Conservation (phyloP, 768 basidiomycete species). For the Podaxis sp. region DNA sequence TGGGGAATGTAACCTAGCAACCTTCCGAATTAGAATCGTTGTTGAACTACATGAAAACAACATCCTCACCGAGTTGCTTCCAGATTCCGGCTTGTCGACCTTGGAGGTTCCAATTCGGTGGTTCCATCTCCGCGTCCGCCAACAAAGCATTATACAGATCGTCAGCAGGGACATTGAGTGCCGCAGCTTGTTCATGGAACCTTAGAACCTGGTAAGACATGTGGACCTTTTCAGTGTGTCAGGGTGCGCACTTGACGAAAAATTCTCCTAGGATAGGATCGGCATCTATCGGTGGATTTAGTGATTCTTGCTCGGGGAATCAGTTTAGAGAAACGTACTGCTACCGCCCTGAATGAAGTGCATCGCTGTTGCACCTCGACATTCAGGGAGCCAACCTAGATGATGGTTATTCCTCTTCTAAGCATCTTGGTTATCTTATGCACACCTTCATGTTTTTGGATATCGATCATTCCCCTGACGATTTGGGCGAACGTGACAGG, state of each 20-base stretch:
- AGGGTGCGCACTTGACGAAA: slow-evolving; percentile 50
- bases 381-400: slow-evolving; percentile 66
- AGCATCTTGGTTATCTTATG: not conserved
- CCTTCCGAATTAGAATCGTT: not conserved
- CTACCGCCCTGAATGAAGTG: slow-evolving; percentile 62
- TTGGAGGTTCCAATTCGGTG: slow-evolving; percentile 61
- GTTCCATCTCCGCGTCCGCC: slow-evolving; percentile 55
- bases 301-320: slow-evolving; percentile 4
- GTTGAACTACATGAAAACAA: not conserved
- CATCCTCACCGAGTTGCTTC: slow-evolving; percentile 46
- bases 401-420: not conserved
- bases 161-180: slow-evolving; percentile 44
- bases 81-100: slow-evolving; percentile 57
- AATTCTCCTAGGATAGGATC: slow-evolving; percentile 66
- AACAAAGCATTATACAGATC: slow-evolving; percentile 56
- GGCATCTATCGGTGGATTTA: slow-evolving; percentile 38
- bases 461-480: slow-evolving; percentile 64
- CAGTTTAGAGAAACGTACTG: slow-evolving; percentile 30
- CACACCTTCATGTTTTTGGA: slow-evolving; percentile 61
- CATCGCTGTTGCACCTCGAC: slow-evolving; percentile 51
- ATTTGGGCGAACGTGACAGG: slow-evolving; percentile 56
- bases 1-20: slow-evolving; percentile 37
- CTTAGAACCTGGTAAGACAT: slow-evolving; percentile 25
- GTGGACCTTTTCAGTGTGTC: not conserved
- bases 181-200: slow-evolving; percentile 47